These are phyloP conservation scores for Cryptococcus neoformans DNA, from an alignment of 1,284 basidiomycete species.

Conservation along the genomic window DNA sequence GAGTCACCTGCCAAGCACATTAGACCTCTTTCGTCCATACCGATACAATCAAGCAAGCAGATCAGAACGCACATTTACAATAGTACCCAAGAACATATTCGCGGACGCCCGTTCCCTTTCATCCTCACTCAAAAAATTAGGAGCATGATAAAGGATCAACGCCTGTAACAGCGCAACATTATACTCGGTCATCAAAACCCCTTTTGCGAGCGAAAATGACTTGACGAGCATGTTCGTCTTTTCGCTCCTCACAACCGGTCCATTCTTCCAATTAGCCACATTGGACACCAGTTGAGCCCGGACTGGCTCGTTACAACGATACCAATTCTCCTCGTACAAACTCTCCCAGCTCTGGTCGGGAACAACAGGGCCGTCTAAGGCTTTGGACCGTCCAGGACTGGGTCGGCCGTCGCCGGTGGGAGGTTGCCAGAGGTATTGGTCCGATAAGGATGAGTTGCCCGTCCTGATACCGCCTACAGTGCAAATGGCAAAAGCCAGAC, in stretches of 20 bases:
- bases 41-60: too few relatives aligned
- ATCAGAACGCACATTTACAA: constrained; percentile 40
- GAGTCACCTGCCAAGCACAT: constrained; percentile 38
- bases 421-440: not conserved
- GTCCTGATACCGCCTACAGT: constrained; percentile 47
- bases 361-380: constrained; percentile 29
- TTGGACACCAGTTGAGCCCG: constrained; percentile 10
- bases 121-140: constrained; percentile 47
- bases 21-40: too few relatives aligned
- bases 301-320: not conserved
- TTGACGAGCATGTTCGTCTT: constrained; percentile 53
- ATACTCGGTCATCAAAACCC: constrained; percentile 49
- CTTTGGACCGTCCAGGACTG: not conserved
- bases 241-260: constrained; percentile 42
- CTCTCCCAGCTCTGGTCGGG: constrained; percentile 30
- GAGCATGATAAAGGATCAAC: constrained; percentile 49
- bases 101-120: constrained; percentile 45
- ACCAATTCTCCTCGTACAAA: constrained; percentile 23
- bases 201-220: constrained; percentile 8
- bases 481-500: constrained; percentile 52
- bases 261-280: constrained; percentile 37
- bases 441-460: constrained; percentile 1
- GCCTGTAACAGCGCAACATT: constrained; percentile 50
- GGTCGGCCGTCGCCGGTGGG: not conserved
- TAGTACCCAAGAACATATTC: constrained; percentile 48